Evolutionary conservation across 805 yeast species (phyloP), one percentile per base, ranked within the genome.

Genomic region (Wilhelminamyces savonicus): DNA sequence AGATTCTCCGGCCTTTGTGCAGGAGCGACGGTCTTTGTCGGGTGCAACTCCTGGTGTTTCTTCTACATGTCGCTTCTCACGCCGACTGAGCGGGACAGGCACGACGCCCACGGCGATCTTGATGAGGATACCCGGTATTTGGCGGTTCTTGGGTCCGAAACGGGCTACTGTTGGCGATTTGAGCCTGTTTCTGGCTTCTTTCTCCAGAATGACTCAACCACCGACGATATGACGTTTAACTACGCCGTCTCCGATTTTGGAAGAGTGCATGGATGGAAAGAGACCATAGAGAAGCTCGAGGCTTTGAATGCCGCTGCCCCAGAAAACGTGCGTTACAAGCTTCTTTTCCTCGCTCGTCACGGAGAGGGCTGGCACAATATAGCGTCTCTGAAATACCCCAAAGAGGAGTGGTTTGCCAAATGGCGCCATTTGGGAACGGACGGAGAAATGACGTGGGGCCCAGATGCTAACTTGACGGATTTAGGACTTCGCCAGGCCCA

Each of bases 321-420:
- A 4, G 28, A 14, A 2, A 39, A 45, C 30, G 43, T 33, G 14
- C 20, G 27, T 21, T 51, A 50, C 38, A 51, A 50, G 32, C 30
- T 48, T 20, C 23, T 51, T 20, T 40, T 45, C 23, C 41, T 51
- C 27, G 54, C 54, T 13, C 37, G 56, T 13, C 56, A 51, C 26
- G 56, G 56, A 21, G 52, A 51, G 26, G 56, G 56, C 8, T 50
- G 38, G 43, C 56, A 50, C 34, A 51, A 51, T 20, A 30, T 38
- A 7, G 41, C 43, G 10, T 45, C 43, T 16, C 45, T 40, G 16
- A 42, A 48, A 36, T 50, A 48, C 31, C 43, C 50, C 20, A 30
- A 39, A 12, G 41, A 37, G 7, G 46, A 37, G 2, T 51, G 56
- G 56, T 23, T 42, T 29, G 35, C 26, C 3, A 50, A 48, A 26